These are phyloP conservation scores for Aspergillus sp. DNA, from an alignment of 2,329 filamentous ascomycete genomes.

Conservation along the genomic window DNA sequence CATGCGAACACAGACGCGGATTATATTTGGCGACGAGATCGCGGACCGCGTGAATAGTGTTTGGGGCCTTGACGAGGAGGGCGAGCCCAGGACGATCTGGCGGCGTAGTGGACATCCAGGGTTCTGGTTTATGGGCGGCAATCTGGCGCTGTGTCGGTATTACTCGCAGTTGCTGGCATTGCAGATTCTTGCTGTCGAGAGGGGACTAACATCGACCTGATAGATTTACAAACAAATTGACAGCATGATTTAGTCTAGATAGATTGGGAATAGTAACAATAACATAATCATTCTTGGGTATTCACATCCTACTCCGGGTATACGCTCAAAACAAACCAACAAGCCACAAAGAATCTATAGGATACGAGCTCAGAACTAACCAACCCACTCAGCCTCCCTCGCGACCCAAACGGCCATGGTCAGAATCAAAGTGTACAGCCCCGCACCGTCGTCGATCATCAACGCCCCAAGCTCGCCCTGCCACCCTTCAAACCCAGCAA, in stretches of 20 bases:
- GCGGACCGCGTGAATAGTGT: conserved; percentile 59
- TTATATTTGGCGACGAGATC: conserved; percentile 63
- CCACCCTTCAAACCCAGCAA: conserved; percentile 26
- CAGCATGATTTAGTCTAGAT: background rate
- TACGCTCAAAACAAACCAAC: background rate
- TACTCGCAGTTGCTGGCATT: conserved; percentile 56
- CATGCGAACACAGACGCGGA: conserved; percentile 63
- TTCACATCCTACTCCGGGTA: background rate
- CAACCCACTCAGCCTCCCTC: conserved; percentile 28
- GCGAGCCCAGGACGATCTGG: conserved; percentile 62
- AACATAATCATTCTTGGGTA: background rate
- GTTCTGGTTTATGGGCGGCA: conserved; percentile 69
- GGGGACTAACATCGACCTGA: too few relatives aligned
- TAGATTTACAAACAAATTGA: too few relatives aligned
- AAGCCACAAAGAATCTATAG: background rate
- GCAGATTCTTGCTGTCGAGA: conserved; percentile 50
- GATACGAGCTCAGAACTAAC: background rate
- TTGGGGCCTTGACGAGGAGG: conserved; percentile 61
- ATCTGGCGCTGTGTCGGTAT: conserved; percentile 62
- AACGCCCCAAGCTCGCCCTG: conserved; percentile 22
- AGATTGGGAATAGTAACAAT: too few relatives aligned
- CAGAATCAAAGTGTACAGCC: conserved; percentile 31
- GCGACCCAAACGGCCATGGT: conserved; percentile 32
- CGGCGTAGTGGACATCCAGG: conserved; percentile 61
- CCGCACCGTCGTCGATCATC: conserved; percentile 19